These are phyloP conservation scores for Pythium aristosporum DNA, from an alignment of 352 stramenopile genomes.

Conservation along the genomic window DNA sequence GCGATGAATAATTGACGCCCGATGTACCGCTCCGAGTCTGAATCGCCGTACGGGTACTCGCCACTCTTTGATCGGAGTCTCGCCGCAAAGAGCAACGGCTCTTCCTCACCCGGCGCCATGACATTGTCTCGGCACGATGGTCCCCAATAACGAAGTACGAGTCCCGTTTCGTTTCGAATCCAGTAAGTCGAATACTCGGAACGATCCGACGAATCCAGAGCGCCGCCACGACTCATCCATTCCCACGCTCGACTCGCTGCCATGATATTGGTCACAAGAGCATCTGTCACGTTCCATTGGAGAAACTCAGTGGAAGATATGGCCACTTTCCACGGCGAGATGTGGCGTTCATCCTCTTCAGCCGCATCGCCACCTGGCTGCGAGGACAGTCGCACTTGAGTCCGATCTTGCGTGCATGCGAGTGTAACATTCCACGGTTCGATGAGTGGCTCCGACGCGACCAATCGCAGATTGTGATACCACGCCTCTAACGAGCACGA, in stretches of 20 bases:
- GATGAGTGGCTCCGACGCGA: constrained; percentile 77
- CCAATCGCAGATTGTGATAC: constrained; percentile 84
- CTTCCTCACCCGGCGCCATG: constrained; percentile 53
- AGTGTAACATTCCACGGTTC: constrained; percentile 74
- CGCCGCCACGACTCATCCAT: constrained; percentile 70
- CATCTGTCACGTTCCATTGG: constrained; percentile 80
- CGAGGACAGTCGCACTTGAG: not conserved
- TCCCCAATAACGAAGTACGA: constrained; percentile 77
- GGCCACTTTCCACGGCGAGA: constrained; percentile 51
- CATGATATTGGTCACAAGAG: constrained; percentile 76
- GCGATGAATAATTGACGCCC: constrained; percentile 70
- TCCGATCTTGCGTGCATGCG: constrained; percentile 34
- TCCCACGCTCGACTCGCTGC: constrained; percentile 75
- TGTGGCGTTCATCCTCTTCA: not conserved
- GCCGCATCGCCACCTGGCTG: not conserved
- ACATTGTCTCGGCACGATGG: constrained; percentile 51
- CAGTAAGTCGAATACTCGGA: constrained; percentile 85
- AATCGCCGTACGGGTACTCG: constrained; percentile 24
- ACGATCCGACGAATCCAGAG: constrained; percentile 59
- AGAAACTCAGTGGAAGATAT: constrained; percentile 65
- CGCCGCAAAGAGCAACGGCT: constrained; percentile 54
- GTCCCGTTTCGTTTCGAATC: constrained; percentile 84
- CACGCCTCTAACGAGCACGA: constrained; percentile 62
- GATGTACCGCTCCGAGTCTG: constrained; percentile 15
- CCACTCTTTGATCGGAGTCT: constrained; percentile 10